Conservation (phyloP, 305 asterid species). For the Solanum chacoense region DNA sequence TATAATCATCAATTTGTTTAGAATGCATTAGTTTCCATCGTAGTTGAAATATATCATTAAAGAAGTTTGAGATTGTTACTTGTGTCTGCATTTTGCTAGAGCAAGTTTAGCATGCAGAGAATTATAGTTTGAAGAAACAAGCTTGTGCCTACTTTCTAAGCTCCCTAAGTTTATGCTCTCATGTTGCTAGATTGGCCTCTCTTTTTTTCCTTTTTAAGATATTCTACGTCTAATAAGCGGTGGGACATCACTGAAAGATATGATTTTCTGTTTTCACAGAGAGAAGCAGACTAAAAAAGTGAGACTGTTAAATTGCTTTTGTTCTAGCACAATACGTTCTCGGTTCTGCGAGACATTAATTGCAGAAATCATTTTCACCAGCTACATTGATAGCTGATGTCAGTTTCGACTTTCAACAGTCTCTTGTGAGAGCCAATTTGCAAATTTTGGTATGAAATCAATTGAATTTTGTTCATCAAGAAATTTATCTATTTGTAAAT, state of each 20-base stretch:
- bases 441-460: not conserved
- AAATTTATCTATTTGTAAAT: not conserved
- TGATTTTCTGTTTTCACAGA: not conserved
- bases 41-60: not conserved
- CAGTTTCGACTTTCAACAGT: not conserved
- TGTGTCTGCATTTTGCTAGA: not conserved
- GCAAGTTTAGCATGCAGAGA: not conserved
- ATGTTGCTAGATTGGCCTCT: not conserved
- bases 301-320: not conserved
- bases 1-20: not conserved
- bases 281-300: not conserved
- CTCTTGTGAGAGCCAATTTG: not conserved
- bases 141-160: not conserved
- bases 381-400: not conserved
- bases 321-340: not conserved
- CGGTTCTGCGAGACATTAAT: not conserved
- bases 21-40: not conserved
- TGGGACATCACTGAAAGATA: not conserved
- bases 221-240: not conserved
- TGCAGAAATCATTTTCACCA: not conserved
- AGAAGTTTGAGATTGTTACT: not conserved
- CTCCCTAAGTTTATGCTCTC: not conserved
- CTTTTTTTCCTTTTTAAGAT: not conserved
- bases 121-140: not conserved
- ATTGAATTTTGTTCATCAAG: not conserved